Conservation (phyloP, 345 rosid genomes). For the Populus pruinosa region DNA sequence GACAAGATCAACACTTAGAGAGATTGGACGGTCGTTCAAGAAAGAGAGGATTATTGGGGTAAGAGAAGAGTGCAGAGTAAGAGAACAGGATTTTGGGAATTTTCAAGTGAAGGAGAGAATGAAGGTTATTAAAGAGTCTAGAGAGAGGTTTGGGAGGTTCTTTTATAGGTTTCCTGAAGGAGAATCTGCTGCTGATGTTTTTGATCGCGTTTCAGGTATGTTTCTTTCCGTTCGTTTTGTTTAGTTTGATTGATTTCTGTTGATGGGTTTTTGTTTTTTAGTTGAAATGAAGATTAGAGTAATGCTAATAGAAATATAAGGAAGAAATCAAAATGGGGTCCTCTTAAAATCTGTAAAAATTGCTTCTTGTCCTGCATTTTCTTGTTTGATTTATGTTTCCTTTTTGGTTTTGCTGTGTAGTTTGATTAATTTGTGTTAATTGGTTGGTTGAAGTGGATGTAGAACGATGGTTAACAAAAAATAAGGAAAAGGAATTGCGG, state of each 20-base stretch:
- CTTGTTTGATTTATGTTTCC: no score
- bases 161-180: conserved; percentile 97
- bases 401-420: no score
- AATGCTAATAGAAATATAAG: neutral
- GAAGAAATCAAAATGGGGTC: neutral
- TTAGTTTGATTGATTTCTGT: neutral
- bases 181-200: conserved; percentile 97
- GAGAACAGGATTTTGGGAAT: conserved; percentile 99
- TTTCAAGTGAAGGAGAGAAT: conserved; percentile 87
- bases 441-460: no score
- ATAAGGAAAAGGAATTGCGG: no score
- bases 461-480: no score
- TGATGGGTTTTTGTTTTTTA: neutral
- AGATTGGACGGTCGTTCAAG: conserved; percentile 79
- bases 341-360: neutral
- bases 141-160: conserved; percentile 80
- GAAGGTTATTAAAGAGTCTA: conserved; percentile 58
- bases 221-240: neutral
- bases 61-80: conserved; percentile 83
- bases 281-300: neutral
- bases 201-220: conserved; percentile 93
- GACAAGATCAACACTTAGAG: conserved; percentile 82
- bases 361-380: no score
- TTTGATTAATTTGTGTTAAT: no score
- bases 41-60: conserved; percentile 75